Base-by-base conservation (phyloP, 495 filamentous ascomycete species). In the Rhypophila decipiens region DNA sequence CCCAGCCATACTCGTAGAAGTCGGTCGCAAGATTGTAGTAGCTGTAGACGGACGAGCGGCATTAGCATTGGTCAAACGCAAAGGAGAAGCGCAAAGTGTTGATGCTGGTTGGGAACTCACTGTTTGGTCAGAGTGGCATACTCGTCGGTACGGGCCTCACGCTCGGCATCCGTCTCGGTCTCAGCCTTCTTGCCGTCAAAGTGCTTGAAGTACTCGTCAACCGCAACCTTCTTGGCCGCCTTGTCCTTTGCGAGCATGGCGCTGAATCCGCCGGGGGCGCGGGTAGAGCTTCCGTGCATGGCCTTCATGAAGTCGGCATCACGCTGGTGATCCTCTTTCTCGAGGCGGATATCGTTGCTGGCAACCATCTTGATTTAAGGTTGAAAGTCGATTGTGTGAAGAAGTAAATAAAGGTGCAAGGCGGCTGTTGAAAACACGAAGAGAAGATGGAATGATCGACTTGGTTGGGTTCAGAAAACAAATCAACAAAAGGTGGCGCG, bases 181-280 rank as follows among this genome's bases (percentile, higher is more conserved):
- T 75, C 80, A 33, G 90, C 87, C 46, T 65, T 66, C 74, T 97
- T 93, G 75, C 94, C 88, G 71, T 98, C 93, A 86, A 91, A 98
- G 69, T 96, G 95, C 82, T 96, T 98, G 82, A 96, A 97, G 74
- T 98, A 98, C 69, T 97, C 91, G 59, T 96, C 90, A 27, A 95
- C 80, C 41, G 93, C 91, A 40, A 87, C 80, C 71, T 90, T 81
- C 65, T 97, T 87, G 2, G 93, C 89, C 10, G 72, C 73, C 42
- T 75, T 71, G 67, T 91, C 84, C 72, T 98, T 98, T 58, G 76
- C 74, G 46, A 95, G 71, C 84, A 96, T 87, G 50, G 93, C 86
- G 53, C 76, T 69, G 58, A 96, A 78, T 59, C 88, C 88, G 57
- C 82, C 87, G 22, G 72, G 64, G 15, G 82, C 77, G 56, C 80